Evolutionary conservation across 202 grass and related monocot genomes (phyloP).

Genomic region (Zizania palustris): DNA sequence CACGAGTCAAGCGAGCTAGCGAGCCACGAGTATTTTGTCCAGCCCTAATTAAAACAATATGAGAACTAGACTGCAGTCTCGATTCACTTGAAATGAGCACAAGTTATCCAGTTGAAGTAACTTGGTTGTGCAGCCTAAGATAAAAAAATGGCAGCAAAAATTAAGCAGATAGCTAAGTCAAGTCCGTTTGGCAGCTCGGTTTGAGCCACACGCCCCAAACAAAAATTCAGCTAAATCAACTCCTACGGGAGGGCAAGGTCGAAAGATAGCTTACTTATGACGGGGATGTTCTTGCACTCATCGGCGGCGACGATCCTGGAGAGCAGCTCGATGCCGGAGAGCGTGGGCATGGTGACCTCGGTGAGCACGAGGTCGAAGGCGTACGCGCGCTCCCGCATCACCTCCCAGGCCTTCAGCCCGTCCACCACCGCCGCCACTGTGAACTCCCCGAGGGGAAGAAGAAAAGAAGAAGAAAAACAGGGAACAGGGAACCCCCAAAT

Average conservation of each 20-base stretch:
- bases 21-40: no score
- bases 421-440: constrained; percentile 77
- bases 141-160: not conserved
- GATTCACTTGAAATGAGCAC: constrained; percentile 8
- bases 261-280: constrained; percentile 70
- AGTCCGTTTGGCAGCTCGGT: not conserved
- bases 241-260: not conserved
- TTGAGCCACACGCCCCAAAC: not conserved
- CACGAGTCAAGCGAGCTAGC: no score
- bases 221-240: not conserved
- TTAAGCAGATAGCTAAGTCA: not conserved
- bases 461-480: not conserved
- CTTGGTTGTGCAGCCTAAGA: not conserved
- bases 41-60: not conserved
- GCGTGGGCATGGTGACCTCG: constrained; percentile 85
- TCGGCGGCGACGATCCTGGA: constrained; percentile 64
- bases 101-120: not conserved
- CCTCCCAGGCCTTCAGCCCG: constrained; percentile 92
- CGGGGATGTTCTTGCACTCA: constrained; percentile 94
- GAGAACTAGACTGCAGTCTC: not conserved
- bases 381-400: constrained; percentile 69
- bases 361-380: constrained; percentile 93
- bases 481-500: not conserved
- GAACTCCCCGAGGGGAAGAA: constrained; percentile 15
- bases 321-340: constrained; percentile 87